Evolutionary conservation across 441 rosid genomes (phyloP), one percentile per base, ranked within the genome.

Genomic region (Brassica hybrid): DNA sequence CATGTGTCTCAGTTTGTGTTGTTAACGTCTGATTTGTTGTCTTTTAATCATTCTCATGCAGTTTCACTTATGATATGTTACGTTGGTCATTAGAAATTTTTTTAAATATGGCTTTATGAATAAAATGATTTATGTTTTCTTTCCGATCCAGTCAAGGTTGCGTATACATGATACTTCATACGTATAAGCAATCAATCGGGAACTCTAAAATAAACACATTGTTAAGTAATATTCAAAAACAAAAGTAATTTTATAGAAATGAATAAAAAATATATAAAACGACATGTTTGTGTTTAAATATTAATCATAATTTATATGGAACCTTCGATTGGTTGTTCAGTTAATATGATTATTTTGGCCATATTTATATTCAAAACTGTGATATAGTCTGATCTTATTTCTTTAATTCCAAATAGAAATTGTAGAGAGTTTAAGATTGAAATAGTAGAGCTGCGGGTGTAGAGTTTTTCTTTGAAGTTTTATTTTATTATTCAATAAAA

Each of bases 1-100:
- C 34, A 52, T 23, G 32, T 63, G 50, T 70, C 12, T 70, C 58
- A 52, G 17, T 59, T 17, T 62, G 57, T 48, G 52, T 73, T 64
- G 63, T 63, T 62, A 73, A 18, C 64, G 58, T 73, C 18, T 43
- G 27, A 60, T 72, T 43, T 73, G n/a, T 52, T 73, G 64, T 64
- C 12, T 61, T 43, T 9, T 61, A 6, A 52, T 45, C 16, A 2
- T 72, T 58, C 61, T 67, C 43, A 77, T 32, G 71, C 17, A 64
- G 12, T 56, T 70, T 17, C 56, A 76, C 13, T 69, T 16, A 54
- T 52, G 75, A 54, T 69, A 69, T 69, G 58, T 56, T 18, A 57
- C 54, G 36, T 76, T 34, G 56, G 60, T 32, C 23, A 14, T 71
- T 43, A 5, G 1, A 25, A 13, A 17, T 32, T 48, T 78, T 23